These are phyloP conservation scores for Macadamia integrifolia DNA, from an alignment of 164 flowering plant genomes.

Conservation along the genomic window DNA sequence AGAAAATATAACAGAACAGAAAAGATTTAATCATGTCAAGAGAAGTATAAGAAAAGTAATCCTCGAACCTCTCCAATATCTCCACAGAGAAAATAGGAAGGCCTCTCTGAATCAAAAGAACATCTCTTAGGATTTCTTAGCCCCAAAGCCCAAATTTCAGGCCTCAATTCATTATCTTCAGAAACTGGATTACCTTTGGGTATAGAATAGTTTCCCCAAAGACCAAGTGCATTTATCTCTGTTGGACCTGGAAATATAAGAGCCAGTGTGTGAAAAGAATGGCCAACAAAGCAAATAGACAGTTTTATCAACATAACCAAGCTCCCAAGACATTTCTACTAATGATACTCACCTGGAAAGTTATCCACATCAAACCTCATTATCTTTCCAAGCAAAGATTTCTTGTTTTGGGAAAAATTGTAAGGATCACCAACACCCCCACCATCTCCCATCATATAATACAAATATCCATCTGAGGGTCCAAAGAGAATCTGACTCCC, in stretches of 20 bases:
- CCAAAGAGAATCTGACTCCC: slow-evolving; percentile 90
- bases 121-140: slow-evolving; percentile 96
- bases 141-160: slow-evolving; percentile 92
- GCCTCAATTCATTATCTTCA: slow-evolving; percentile 46
- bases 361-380: slow-evolving; percentile 72
- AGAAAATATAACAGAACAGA: too few relatives aligned
- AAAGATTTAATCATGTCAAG: too few relatives aligned
- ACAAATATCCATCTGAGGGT: slow-evolving; percentile 74
- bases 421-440: slow-evolving; percentile 38
- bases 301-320: background rate
- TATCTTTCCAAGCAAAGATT: too few relatives aligned
- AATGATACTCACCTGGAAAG: slow-evolving; percentile 62
- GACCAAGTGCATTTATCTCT: slow-evolving; percentile 39
- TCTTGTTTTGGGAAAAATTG: too few relatives aligned
- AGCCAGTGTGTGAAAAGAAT: slow-evolving; percentile 5
- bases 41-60: background rate
- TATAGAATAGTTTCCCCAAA: slow-evolving; percentile 94
- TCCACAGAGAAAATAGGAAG: slow-evolving; percentile 82
- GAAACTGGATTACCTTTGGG: slow-evolving; percentile 77
- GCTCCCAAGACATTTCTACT: background rate
- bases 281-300: background rate
- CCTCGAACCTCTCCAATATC: slow-evolving; percentile 79
- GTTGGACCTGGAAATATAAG: slow-evolving; percentile 43
- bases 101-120: slow-evolving; percentile 80
- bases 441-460: slow-evolving; percentile 92